These are phyloP conservation scores for Xylaria bambusicola DNA, from an alignment of 495 filamentous ascomycete genomes.

Conservation along the genomic window DNA sequence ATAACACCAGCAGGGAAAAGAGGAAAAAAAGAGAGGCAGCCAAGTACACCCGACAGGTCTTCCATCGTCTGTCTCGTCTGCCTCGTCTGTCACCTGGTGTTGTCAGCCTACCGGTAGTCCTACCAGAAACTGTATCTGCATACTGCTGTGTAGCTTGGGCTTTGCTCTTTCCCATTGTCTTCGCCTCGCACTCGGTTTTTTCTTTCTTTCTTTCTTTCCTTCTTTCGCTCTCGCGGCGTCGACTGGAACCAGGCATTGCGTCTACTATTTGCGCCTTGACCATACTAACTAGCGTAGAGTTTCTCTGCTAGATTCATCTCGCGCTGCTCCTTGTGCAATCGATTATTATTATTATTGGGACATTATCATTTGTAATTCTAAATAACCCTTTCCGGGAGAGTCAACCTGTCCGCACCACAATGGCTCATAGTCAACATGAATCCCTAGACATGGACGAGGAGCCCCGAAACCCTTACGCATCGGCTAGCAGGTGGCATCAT, in stretches of 20 bases:
- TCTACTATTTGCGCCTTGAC: not conserved
- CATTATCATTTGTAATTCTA: not conserved
- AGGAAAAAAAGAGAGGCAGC: constrained; percentile 6
- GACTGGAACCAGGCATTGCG: too few relatives aligned
- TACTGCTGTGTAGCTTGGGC: too few relatives aligned
- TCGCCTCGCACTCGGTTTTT: not conserved
- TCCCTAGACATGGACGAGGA: constrained; percentile 31
- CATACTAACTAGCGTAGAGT: not conserved
- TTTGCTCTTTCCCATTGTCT: not conserved
- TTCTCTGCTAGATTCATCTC: not conserved
- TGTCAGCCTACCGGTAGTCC: too few relatives aligned
- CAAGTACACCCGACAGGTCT: not conserved
- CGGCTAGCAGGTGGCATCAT: constrained; percentile 51
- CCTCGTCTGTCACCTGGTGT: too few relatives aligned
- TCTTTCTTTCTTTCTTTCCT: not conserved
- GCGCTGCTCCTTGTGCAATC: not conserved
- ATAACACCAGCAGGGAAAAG: not conserved
- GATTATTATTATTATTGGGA: not conserved
- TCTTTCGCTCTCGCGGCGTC: too few relatives aligned
- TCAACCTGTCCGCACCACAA: constrained; percentile 4
- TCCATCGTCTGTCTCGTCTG: too few relatives aligned
- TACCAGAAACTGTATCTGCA: too few relatives aligned
- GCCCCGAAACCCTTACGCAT: constrained; percentile 49
- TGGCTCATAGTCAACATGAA: constrained; percentile 35
- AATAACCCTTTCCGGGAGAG: not conserved